These are phyloP conservation scores for Chrysopogon serrulatus DNA, from an alignment of 176 grass and related monocot genomes.

Conservation along the genomic window DNA sequence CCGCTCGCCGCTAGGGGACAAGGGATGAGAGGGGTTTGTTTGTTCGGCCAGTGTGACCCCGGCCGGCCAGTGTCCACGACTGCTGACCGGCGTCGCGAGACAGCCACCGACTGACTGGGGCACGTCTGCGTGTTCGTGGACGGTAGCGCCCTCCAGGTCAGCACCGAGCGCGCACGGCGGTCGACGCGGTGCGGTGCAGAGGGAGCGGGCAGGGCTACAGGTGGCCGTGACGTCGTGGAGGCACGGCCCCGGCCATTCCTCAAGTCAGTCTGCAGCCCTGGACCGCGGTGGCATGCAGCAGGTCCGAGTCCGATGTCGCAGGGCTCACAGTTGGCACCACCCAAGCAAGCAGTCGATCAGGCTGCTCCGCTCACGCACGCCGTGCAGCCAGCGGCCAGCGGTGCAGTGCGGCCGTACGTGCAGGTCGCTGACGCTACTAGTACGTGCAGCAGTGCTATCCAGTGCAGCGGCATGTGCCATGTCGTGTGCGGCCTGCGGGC, in stretches of 20 bases:
- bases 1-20: not conserved
- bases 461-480: too few species aligned
- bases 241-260: not conserved
- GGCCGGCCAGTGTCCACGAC: not conserved
- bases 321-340: not conserved
- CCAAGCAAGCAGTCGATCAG: not conserved
- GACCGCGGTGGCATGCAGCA: not conserved
- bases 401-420: too few species aligned
- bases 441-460: not conserved
- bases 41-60: not conserved
- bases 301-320: not conserved
- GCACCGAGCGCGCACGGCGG: constrained; percentile 11
- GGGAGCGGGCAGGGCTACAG: not conserved
- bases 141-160: not conserved
- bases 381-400: too few species aligned
- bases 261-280: not conserved
- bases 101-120: not conserved
- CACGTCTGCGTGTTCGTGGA: not conserved
- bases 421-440: not conserved
- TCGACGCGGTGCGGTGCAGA: not conserved
- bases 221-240: not conserved
- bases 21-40: not conserved
- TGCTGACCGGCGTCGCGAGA: not conserved
- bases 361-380: not conserved
- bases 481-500: too few species aligned